Evolutionary conservation across 768 basidiomycete genomes (phyloP), one percentile per base, ranked within the genome.

Genomic region (Hygrocybe coccinea): DNA sequence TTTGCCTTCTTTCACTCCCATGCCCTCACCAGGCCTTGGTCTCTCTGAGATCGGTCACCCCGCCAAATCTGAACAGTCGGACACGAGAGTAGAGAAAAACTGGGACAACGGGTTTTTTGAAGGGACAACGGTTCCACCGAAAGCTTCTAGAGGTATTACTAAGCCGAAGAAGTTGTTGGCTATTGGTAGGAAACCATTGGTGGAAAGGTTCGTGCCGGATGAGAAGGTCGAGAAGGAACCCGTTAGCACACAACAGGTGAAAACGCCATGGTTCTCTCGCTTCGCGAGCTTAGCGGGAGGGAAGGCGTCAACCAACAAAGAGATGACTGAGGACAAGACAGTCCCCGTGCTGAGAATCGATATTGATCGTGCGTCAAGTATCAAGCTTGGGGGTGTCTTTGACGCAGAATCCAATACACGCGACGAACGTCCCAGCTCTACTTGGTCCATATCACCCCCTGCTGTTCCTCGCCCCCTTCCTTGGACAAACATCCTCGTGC

Each of bases 1-100:
- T 38, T 59, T 77, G 15, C 71, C 71, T 14, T 76, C 76, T 21
- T 84, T 84, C 56, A 79, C 78, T 25, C 83, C 81, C 6, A 68
- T 80, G 57, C 77, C 79, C 19, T 72, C 71, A 36, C 69, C 76
- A n/a, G 69, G 64, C 46, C 69, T 68, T 9, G 59, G 43, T 6
- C 61, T 67, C 38, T 56, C 67, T 8, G 64, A 71, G 52, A 54
- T 39, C 39, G 19, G 19, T 52, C 44, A 34, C 9, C 34, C 44
- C 22, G 38, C 24, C 52, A 64, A 64, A 22, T 12, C 63, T 10
- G 71, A 72, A 7, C 21, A 15, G 33, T 12, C 38, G 6, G 41
- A 56, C 14, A 8, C 56, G 9, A 52, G 15, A 33, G 25, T 17
- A 6, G 71, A 73, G 63, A 73, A 70, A 59, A 78, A 77, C 53